Percentiles rank a stretch among this genome's conserved stretches.
These are phyloP conservation scores for Neurospora tetrasperma DNA, from an alignment of 495 filamentous ascomycete species.

Conservation along the genomic window DNA sequence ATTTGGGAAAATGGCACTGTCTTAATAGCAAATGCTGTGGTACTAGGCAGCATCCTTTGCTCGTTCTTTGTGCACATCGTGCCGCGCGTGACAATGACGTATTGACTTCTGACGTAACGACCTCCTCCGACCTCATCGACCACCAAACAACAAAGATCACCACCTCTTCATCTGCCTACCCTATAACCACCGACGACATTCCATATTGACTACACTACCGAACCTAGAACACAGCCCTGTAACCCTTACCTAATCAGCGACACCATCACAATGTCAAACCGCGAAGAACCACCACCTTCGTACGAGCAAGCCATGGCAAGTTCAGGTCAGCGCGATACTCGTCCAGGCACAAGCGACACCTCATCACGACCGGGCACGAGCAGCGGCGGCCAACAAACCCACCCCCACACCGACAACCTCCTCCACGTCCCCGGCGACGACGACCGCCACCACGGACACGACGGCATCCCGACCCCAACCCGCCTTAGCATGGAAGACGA, in stretches of 20 bases:
- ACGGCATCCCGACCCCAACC: slow-evolving; percentile 18
- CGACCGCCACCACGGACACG: neutral
- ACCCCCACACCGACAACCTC: neutral
- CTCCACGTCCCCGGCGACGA: neutral
- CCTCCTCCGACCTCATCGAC: neutral
- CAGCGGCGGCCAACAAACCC: neutral
- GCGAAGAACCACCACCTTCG: slow-evolving; percentile 7
- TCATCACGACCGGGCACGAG: neutral
- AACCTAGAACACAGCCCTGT: neutral
- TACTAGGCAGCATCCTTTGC: neutral
- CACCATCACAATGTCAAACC: slow-evolving; percentile 1
- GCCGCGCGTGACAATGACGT: neutral
- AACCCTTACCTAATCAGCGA: neutral
- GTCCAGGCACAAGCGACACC: neutral
- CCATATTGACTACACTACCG: neutral
- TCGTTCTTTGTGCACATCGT: neutral
- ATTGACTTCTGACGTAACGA: neutral
- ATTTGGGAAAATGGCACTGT: neutral
- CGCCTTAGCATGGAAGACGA: slow-evolving; percentile 26
- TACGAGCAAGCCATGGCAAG: slow-evolving; percentile 11
- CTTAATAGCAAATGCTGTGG: neutral
- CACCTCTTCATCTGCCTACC: neutral
- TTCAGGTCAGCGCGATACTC: neutral
- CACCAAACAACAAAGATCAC: neutral
- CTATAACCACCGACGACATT: neutral